Percentiles rank a stretch among this genome's conserved stretches.
Evolutionary conservation across 1,284 basidiomycete genomes (phyloP).

Genomic region (Trametes sp.): DNA sequence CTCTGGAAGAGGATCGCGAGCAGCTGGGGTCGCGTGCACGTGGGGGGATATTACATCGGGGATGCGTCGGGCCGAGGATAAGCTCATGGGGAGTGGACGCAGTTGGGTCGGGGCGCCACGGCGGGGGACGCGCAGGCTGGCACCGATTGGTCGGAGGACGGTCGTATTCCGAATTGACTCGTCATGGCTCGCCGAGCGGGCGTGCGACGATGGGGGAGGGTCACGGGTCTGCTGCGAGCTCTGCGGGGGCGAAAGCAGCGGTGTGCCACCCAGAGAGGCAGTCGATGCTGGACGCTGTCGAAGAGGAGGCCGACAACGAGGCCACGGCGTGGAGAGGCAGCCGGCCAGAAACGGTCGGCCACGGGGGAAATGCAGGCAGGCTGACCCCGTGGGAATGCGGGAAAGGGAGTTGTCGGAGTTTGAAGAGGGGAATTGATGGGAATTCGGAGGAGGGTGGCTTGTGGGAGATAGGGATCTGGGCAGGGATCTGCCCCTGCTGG

Average conservation of each 20-base stretch:
- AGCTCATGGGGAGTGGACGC: slow-evolving; percentile 1
- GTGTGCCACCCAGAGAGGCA: neutral
- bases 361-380: slow-evolving; percentile 4
- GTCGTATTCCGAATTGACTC: slow-evolving; percentile 24
- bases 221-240: slow-evolving; percentile 20
- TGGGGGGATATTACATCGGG: slow-evolving; percentile 25
- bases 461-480: slow-evolving; percentile 24
- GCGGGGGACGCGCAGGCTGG: slow-evolving; percentile 14
- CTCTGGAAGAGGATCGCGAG: slow-evolving; percentile 18
- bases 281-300: slow-evolving; percentile 2
- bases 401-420: slow-evolving; percentile 20
- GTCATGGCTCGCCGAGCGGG: slow-evolving; percentile 21
- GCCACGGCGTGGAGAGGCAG: slow-evolving; percentile 29
- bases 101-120: slow-evolving; percentile 23
- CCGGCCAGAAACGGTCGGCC: slow-evolving; percentile 17
- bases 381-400: slow-evolving; percentile 13
- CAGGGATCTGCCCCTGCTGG: slow-evolving; percentile 26
- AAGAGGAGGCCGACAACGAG: slow-evolving; percentile 24
- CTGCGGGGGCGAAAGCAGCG: slow-evolving; percentile 7
- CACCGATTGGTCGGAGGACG: slow-evolving; percentile 18
- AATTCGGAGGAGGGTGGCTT: neutral
- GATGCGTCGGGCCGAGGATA: slow-evolving; percentile 30
- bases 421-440: slow-evolving; percentile 12
- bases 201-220: slow-evolving; percentile 4
- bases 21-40: slow-evolving; percentile 19